Base-by-base conservation (phyloP, 2,329 filamentous ascomycete genomes). In the Orbilia ellipsospora region DNA sequence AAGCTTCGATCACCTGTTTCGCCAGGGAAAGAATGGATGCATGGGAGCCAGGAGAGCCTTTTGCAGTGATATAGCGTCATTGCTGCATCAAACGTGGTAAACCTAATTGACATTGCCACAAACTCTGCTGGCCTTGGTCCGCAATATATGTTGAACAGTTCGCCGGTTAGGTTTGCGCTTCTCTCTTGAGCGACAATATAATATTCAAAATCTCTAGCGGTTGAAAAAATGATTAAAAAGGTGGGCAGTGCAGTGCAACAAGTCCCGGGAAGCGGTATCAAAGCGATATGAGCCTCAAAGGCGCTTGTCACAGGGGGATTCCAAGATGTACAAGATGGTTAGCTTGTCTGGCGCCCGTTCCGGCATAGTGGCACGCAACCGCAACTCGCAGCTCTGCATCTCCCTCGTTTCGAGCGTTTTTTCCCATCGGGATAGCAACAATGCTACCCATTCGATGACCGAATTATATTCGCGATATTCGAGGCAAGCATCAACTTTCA, bases 211-310 rank as follows among this genome's bases (percentile, higher is more conserved):
- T 36, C 31, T 36, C 10, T 7, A 6, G 5, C 31, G 10, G 31
- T 36, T 10, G 31, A 10, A 36, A 36, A 36, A 48, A 5, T 12
- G 26, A 8, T 48, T 26, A 13, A 28, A 48, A 20, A 26, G 18
- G 51, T 16, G 63, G 70, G 70, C 63, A 64, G 70, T 68, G 70
- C 70, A 74, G 26, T 50, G 5, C 31, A 36, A 36, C 31, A 36
- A 28, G 28, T 31, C 60, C 31, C 31, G 31, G 51, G 63, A 57
- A 51, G 16, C 59, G 57, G 54, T 48, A 45, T 40, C 52, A 68
- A 50, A 56, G 56, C 62, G 70, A 68, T 66, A 74, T 74, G 70
- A 74, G 70, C 70, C 70, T 74, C 70, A 66, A 62, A 63, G 50
- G 42, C 59, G 52, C 31, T 26, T 55, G 20, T 55, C 52, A 55